Evolutionary conservation across 2,329 filamentous ascomycete species (phyloP), one percentile per base, ranked within the genome.

Genomic region (Aspergillus oerlinghausenensis): DNA sequence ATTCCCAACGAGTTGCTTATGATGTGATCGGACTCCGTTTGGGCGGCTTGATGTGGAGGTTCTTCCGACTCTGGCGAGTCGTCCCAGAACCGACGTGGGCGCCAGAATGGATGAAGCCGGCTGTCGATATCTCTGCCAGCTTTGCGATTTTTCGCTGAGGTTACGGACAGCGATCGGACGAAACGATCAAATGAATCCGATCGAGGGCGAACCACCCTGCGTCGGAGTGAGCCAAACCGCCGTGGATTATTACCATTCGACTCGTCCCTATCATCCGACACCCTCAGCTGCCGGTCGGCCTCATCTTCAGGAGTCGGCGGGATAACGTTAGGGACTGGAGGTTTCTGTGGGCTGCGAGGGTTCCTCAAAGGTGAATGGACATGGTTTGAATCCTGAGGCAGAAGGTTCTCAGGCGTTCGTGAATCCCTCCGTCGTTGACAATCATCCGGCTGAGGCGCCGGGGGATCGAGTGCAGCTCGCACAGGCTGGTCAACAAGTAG

Each of bases 41-140:
- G 25, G 10, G 35, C 23, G 8, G 19, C 29, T 26, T 51, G 55
- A 19, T 58, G 57, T 9, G 61, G 59, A 19, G 77, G 73, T 25
- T 67, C 73, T 42, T 78, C 76, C 10, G 73, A 70, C 50, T 74
- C 73, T 17, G 76, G 72, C 26, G 83, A 70, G 42, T 81, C 82
- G 42, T 85, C 82, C 83, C 83, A 87, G 69, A 86, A 86, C n/a
- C 79, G 79, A 40, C 80, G 80, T 1, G 84, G 84, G 23, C 81
- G 78, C 85, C 85, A 87, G 66, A 86, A 84, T 1, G 84, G 83
- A 61, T 85, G 80, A 5, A 85, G 69, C 43, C 77, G 77, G 47
- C 75, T 75, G 54, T 83, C 77, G 49, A 76, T 71, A 23, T 77
- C 72, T 51, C 75, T 71, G 38, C 73, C 75, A 2, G 74, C 70